Base-by-base conservation (phyloP, 2,329 filamentous ascomycete species). In the Coniochaeta hoffmannii region DNA sequence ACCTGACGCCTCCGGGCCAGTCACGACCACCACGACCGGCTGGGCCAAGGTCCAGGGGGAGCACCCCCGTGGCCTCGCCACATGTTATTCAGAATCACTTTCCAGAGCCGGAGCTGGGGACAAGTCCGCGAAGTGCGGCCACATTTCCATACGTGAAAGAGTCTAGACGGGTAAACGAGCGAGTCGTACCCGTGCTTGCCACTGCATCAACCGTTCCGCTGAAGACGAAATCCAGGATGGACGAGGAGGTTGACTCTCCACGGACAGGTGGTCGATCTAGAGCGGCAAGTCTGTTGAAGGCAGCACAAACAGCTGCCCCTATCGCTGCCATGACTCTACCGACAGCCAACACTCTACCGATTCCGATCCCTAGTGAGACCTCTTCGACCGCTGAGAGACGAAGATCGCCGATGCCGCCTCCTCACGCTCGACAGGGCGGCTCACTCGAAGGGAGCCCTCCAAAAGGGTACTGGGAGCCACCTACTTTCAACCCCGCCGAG, bases 401-500 rank as follows among this genome's bases (percentile, higher is more conserved):
- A 36, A 58, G 62, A 22, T 59, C 62, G 28, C 56, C 64, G 9
- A 55, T 60, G 11, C 59, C 62, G 11, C 61, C 61, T 9, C 52
- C 62, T 1, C 58, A 63, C 30, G 55, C 57, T 1, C 63, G 62
- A 14, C 58, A 65, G 15, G 59, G n/a, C n/a, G n/a, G 62, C 24
- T 63, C 65, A 1, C 53, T 56, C 5, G 65, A 67, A n/a, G 35
- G 53, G 3, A 61, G 57, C n/a, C 61, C 64, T 8, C 57, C 60
- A 10, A 59, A 57, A 19, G 62, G 69, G 24, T 82, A 79, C 76
- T 51, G 49, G 49, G 28, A 51, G 12, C 49, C 49, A 5, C 75
- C 76, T 2, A 66, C 70, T 4, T 64, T 79, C 53, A 72, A 78
- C 41, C 76, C 73, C 50, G 60, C 64, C 55, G 62, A 69, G 53